Evolutionary conservation across 176 grass and related monocot species (phyloP).

Genomic region (Oryza australiensis): DNA sequence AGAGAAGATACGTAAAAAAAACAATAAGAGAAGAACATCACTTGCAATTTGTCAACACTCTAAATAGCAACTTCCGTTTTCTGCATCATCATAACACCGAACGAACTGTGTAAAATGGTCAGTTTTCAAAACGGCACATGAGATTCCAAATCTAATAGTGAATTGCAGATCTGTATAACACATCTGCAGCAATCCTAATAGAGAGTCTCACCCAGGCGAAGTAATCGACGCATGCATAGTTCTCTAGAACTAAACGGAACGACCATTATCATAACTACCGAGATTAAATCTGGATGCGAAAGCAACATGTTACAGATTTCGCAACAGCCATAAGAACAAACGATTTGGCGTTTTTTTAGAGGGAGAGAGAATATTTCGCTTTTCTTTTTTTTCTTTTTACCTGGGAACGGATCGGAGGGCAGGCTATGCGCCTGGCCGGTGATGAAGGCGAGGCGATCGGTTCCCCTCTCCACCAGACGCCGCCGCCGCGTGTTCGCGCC

Average conservation of each 20-base stretch:
- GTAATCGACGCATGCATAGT: neutral
- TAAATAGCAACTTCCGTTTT: neutral
- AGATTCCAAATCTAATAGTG: constrained; percentile 8
- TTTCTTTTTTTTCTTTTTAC: constrained; percentile 10
- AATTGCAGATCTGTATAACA: constrained; percentile 4
- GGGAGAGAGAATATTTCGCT: neutral
- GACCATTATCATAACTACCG: neutral
- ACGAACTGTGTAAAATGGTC: neutral
- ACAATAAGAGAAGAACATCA: neutral
- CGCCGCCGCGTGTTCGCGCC: constrained; percentile 54
- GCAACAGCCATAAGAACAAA: neutral
- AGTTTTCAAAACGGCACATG: neutral
- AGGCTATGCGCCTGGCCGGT: constrained; percentile 49
- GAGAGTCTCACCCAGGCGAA: neutral
- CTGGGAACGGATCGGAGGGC: constrained; percentile 37
- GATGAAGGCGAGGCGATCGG: constrained; percentile 82
- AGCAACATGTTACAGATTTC: neutral
- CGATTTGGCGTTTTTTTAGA: neutral
- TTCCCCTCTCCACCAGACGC: constrained; percentile 78
- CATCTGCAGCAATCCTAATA: neutral
- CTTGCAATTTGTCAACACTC: neutral
- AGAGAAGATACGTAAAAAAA: neutral
- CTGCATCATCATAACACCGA: neutral
- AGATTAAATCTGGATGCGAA: neutral
- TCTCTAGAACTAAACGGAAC: neutral